Conservation (phyloP, 140 eudicot species). For the Senecio squalidus region DNA sequence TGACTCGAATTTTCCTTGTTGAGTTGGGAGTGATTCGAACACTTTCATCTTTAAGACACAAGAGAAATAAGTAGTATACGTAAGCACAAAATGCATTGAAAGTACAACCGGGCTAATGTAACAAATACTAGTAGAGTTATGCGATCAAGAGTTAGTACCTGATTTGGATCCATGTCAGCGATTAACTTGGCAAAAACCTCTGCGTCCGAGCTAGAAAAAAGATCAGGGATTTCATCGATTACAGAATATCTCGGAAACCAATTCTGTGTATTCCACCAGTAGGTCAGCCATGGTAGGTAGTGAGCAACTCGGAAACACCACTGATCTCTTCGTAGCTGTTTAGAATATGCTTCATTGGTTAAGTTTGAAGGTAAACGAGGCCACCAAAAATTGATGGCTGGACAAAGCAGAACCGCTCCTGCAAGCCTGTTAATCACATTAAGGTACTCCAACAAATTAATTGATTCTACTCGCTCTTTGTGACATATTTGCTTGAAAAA, state of each 20-base stretch:
- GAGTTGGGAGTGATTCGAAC: conserved; percentile 25
- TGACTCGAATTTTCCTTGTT: conserved; percentile 74
- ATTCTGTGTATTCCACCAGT: conserved; percentile 61
- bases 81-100: neutral
- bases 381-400: conserved; percentile 59
- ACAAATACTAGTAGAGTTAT: neutral
- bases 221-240: conserved; percentile 9
- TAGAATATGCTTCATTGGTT: conserved; percentile 24
- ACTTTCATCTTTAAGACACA: conserved; percentile 23
- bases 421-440: conserved; percentile 35
- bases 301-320: conserved; percentile 49
- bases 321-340: conserved; percentile 29
- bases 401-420: conserved; percentile 48
- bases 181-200: conserved; percentile 9
- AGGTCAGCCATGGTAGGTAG: conserved; percentile 48
- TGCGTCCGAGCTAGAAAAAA: conserved; percentile 12
- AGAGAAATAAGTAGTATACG: too few relatives aligned
- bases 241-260: conserved; percentile 37
- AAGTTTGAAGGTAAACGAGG: conserved; percentile 38
- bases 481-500: neutral
- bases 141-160: conserved; percentile 20
- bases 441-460: neutral
- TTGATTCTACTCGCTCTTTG: too few relatives aligned
- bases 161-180: neutral
- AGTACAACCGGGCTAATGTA: neutral